Base-by-base conservation (phyloP, 164 flowering plant species). In the Macadamia integrifolia region DNA sequence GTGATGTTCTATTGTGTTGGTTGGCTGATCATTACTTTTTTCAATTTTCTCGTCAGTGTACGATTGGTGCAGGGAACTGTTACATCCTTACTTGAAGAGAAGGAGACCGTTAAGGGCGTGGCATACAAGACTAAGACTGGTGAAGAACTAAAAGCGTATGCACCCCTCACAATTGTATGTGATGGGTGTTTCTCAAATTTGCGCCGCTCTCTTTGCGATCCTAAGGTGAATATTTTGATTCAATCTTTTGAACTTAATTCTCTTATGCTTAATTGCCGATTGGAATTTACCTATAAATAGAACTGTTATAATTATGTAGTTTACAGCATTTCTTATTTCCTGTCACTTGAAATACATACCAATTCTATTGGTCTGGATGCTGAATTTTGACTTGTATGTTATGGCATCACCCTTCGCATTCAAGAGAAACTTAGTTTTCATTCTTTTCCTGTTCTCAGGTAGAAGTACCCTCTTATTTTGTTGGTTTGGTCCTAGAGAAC, bases 151-250 rank as follows among this genome's bases (percentile, higher is more conserved):
- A 76, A 72, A 59, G 85, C 93, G 44, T 80, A 77, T 79, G 96
- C 97, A 57, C 93, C 98, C 69, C 79, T 93, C 42, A 93, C 98
- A 14, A 77, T 93, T 70, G 94, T 93, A 13, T 93, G 98, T 66
- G 98, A 93, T 81, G 98, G 97, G 46, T 93, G 98, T 69, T 90
- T 89, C 75, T 93, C 98, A 70, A 93, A 93, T 74, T 77, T 93
- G 80, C 87, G 96, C 14, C 93, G 91, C 64, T 80, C 93, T 66
- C 93, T 91, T 65, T 91, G 96, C 78, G 74, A 59, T 6, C 90
- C 97, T 14, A 85, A 85, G 97, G 98, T 93, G 58, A 70, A 72
- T 32, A 6, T 53, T 59, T 53, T 42, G 18, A 40, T 50, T 68
- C n/a, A 28, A 5, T 59, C 59, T 35, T 35, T 35, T 35, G 3